Conservation (phyloP, 2,329 filamentous ascomycete genomes). For the Cadophora luteo-olivacea region DNA sequence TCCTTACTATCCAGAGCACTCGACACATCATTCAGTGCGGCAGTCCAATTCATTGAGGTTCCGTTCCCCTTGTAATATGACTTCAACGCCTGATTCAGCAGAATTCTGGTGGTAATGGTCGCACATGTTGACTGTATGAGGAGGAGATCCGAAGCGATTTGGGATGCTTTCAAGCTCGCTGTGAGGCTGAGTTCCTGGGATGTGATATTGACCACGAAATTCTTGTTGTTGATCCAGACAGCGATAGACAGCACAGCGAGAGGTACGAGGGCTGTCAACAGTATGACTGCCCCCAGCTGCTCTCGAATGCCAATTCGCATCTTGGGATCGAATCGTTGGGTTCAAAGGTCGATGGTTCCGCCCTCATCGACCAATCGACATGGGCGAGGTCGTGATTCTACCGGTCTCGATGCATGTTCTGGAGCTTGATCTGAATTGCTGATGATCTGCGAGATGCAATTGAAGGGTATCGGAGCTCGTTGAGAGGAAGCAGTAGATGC, state of each 20-base stretch:
- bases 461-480: neutral
- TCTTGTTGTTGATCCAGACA: slow-evolving; percentile 64
- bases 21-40: slow-evolving; percentile 68
- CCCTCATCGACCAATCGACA: slow-evolving; percentile 22
- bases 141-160: slow-evolving; percentile 79
- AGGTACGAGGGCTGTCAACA: slow-evolving; percentile 75
- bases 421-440: slow-evolving; percentile 9
- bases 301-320: slow-evolving; percentile 90
- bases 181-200: slow-evolving; percentile 74
- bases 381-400: slow-evolving; percentile 16
- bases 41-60: slow-evolving; percentile 63
- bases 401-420: slow-evolving; percentile 20
- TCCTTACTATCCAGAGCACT: slow-evolving; percentile 61
- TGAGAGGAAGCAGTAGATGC: neutral
- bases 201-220: slow-evolving; percentile 63
- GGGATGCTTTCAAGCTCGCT: slow-evolving; percentile 84
- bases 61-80: slow-evolving; percentile 63
- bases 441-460: slow-evolving; percentile 13
- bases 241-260: slow-evolving; percentile 82
- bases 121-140: slow-evolving; percentile 78
- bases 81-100: slow-evolving; percentile 61
- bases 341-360: slow-evolving; percentile 4
- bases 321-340: slow-evolving; percentile 24
- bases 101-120: slow-evolving; percentile 71
- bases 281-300: slow-evolving; percentile 82